Evolutionary conservation across 1,284 basidiomycete genomes (phyloP), one percentile per base, ranked within the genome.

Genomic region (Moesziomyces sp.): DNA sequence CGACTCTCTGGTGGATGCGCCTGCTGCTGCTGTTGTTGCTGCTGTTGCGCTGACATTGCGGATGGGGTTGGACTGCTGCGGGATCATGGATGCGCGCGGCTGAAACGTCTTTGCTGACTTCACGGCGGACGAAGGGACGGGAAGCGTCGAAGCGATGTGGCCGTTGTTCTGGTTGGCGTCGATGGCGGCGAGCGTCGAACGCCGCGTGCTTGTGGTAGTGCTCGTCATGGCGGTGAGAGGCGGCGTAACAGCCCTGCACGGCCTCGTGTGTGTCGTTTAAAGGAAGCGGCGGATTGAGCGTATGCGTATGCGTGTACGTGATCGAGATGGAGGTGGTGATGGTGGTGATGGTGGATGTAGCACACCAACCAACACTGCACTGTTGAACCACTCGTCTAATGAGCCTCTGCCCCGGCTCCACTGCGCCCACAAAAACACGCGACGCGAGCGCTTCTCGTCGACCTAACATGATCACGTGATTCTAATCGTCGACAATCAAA

Each of bases 131-230:
- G 69, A 46, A 5, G 76, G 74, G 0, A 76, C 59, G 8, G 73
- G 66, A 13, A 78, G 52, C 18, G 68, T 55, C 21, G 76, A 78
- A 11, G 50, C 23, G 40, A 71, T 52, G 21, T 71, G 63, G n/a
- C 63, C 73, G 61, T 71, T 59, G 60, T 71, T 75, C 57, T 74
- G 70, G 47, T 80, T 80, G n/a, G 74, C 53, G 38, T 80, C 78
- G 46, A 80, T 65, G 13, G 74, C 73, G 23, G 74, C 76, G 10
- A 80, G 73, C 54, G 76, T 80, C 62, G 69, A 74, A 6, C 78
- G 76, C 50, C 76, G 78, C 47, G 58, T 59, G 52, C 62, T 58
- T n/a, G 62, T 59, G 52, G 62, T 55, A 16, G 62, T 56, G 53
- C 56, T 66, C 40, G 67, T 53, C 73, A 75, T 75, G n/a, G 35